A percentile compares a stretch with the other conserved stretches of the same genome.
phyloP scores from a whole-genome alignment of 768 basidiomycete genomes.

The Boletus reticuloceps region DNA sequence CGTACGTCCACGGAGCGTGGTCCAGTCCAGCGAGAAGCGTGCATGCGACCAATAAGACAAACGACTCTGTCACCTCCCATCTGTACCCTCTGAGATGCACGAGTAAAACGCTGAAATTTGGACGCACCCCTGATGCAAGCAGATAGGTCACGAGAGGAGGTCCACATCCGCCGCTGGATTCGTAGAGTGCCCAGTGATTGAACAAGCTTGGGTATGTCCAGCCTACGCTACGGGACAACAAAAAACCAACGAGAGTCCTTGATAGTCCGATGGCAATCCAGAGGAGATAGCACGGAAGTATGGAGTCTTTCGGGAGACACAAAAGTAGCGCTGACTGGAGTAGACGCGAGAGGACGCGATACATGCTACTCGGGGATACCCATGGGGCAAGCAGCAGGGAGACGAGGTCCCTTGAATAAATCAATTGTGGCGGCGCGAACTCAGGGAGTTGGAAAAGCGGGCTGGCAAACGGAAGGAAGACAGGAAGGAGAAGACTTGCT shows the following conservation, averaged over 20 bases:
- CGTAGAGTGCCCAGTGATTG: slow-evolving; percentile 40
- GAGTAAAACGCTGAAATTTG: slow-evolving; percentile 1
- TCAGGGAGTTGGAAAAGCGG: slow-evolving; percentile 16
- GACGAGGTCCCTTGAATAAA: slow-evolving; percentile 33
- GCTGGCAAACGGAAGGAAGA: slow-evolving; percentile 5
- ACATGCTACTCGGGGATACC: slow-evolving; percentile 26
- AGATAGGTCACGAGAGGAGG: slow-evolving; percentile 29
- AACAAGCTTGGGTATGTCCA: slow-evolving; percentile 40
- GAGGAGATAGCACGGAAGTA: slow-evolving; percentile 13
- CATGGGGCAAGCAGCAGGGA: slow-evolving; percentile 38
- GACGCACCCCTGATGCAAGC: slow-evolving; percentile 17
- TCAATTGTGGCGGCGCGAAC: slow-evolving; percentile 39
- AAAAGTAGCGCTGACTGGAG: slow-evolving; percentile 18
- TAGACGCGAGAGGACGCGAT: slow-evolving; percentile 21
- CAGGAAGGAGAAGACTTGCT: slow-evolving; percentile 9
- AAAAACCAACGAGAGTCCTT: slow-evolving; percentile 18
- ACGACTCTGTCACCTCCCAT: slow-evolving; percentile 16
- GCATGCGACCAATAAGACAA: slow-evolving; percentile 9
- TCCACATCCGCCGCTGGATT: slow-evolving; percentile 37
- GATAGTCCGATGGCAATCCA: slow-evolving; percentile 24
- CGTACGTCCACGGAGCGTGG: slow-evolving; percentile 40
- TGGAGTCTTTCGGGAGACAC: slow-evolving; percentile 3
- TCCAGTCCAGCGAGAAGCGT: slow-evolving; percentile 29
- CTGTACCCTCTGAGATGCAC: slow-evolving; percentile 6
- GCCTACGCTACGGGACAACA: slow-evolving; percentile 30